These are phyloP conservation scores for Candida railenensis DNA, from an alignment of 805 yeast species.

Conservation along the genomic window DNA sequence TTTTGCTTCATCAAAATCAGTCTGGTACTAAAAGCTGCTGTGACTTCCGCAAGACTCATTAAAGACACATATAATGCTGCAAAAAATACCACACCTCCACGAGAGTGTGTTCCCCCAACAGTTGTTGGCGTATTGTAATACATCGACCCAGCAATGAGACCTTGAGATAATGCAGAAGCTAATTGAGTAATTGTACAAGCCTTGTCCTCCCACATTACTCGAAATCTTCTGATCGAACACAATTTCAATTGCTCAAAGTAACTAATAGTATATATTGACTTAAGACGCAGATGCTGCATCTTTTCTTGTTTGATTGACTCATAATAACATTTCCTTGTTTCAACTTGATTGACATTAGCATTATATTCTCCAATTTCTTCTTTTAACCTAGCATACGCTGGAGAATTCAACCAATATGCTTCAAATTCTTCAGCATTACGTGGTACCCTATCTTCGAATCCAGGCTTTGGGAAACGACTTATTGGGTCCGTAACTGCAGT, in stretches of 20 bases:
- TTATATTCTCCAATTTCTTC: constrained; percentile 22
- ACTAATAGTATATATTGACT: constrained; percentile 45
- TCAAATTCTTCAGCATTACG: constrained; percentile 62
- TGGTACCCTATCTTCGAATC: constrained; percentile 55
- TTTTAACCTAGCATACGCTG: constrained; percentile 18
- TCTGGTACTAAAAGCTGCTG: constrained; percentile 22
- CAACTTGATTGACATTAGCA: constrained; percentile 19
- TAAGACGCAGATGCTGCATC: constrained; percentile 31
- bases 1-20: constrained; percentile 29
- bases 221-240: constrained; percentile 50
- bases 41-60: constrained; percentile 48
- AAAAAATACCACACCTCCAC: constrained; percentile 65
- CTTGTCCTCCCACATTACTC: constrained; percentile 56
- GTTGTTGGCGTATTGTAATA: constrained; percentile 50
- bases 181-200: constrained; percentile 46
- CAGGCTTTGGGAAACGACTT: constrained; percentile 51
- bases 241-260: constrained; percentile 49
- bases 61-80: constrained; percentile 52
- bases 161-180: constrained; percentile 50
- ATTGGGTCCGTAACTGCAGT: constrained; percentile 69
- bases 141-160: constrained; percentile 64
- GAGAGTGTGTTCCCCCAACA: constrained; percentile 58
- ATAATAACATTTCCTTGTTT: constrained; percentile 32
- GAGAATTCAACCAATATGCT: constrained; percentile 54
- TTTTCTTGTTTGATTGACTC: constrained; percentile 37